Evolutionary conservation across 2,329 filamentous ascomycete genomes (phyloP).

Genomic region (Aspergillus pseudoviridinutans): DNA sequence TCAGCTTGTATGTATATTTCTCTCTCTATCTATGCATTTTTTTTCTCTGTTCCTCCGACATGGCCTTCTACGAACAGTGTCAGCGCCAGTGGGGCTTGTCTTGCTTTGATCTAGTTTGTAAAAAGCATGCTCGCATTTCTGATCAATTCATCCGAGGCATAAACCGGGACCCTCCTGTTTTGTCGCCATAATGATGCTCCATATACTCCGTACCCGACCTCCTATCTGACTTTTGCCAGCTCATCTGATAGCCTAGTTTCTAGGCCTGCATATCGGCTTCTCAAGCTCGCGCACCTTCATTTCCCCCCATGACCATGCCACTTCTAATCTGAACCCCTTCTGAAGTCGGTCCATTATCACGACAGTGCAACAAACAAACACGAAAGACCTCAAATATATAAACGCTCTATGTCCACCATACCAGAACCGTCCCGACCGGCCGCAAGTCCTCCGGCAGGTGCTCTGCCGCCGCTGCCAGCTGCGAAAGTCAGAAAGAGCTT

Average conservation of each 20-base stretch:
- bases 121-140: neutral
- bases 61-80: neutral
- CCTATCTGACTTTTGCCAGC: neutral
- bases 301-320: neutral
- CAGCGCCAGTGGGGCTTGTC: neutral
- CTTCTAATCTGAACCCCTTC: neutral
- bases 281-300: neutral
- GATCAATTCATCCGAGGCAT: neutral
- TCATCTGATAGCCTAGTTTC: neutral
- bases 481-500: conserved; percentile 67
- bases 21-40: neutral
- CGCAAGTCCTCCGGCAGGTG: conserved; percentile 65
- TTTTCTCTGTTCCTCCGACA: neutral
- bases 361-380: neutral
- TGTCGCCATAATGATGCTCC: neutral
- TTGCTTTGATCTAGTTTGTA: neutral
- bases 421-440: conserved; percentile 60
- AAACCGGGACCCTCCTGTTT: neutral
- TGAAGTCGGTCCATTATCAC: neutral
- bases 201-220: neutral
- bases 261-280: neutral
- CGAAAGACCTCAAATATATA: neutral
- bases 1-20: neutral
- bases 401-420: conserved; percentile 52
- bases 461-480: conserved; percentile 70